Conservation (phyloP, 139 green algal genomes). For the Picochlorum sp. region DNA sequence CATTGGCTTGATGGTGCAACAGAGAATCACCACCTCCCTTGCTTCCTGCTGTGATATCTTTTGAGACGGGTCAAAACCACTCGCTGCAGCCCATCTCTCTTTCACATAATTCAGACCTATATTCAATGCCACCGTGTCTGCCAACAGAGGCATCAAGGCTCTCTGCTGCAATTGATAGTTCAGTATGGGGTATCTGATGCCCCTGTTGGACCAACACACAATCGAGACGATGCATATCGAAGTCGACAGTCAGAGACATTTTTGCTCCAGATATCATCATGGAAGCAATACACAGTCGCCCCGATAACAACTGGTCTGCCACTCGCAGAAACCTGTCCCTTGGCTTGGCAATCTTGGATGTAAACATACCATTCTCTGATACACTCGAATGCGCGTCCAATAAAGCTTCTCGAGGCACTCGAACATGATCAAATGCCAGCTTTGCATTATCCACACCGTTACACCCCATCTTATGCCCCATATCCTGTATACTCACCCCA, state of each 20-base stretch:
- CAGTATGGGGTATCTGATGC: slow-evolving; percentile 80
- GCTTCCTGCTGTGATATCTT: slow-evolving; percentile 31
- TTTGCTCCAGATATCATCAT: slow-evolving; percentile 81
- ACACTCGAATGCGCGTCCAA: slow-evolving; percentile 66
- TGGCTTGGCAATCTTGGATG: slow-evolving; percentile 43
- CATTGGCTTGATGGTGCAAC: slow-evolving; percentile 91
- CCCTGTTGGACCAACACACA: slow-evolving; percentile 71
- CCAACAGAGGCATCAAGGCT: slow-evolving; percentile 77
- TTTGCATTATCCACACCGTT: slow-evolving; percentile 89
- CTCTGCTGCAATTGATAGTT: slow-evolving; percentile 85
- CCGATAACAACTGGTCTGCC: slow-evolving; percentile 82
- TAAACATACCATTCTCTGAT: slow-evolving; percentile 54
- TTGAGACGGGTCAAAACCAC: slow-evolving; percentile 51
- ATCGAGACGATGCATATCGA: slow-evolving; percentile 63
- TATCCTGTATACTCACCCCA: slow-evolving; percentile 39
- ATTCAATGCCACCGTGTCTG: slow-evolving; percentile 71
- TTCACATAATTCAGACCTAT: slow-evolving; percentile 72
- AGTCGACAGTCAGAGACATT: slow-evolving; percentile 48
- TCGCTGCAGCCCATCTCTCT: slow-evolving; percentile 58
- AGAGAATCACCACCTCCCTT: slow-evolving; percentile 73
- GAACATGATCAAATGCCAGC: slow-evolving; percentile 68
- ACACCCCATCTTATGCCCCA: slow-evolving; percentile 80
- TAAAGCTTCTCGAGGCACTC: slow-evolving; percentile 57
- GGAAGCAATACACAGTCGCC: slow-evolving; percentile 80
- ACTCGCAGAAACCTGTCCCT: slow-evolving; percentile 69